These are phyloP conservation scores for Cladosporium sphaerospermum DNA, from an alignment of 2,329 filamentous ascomycete species.

Conservation along the genomic window DNA sequence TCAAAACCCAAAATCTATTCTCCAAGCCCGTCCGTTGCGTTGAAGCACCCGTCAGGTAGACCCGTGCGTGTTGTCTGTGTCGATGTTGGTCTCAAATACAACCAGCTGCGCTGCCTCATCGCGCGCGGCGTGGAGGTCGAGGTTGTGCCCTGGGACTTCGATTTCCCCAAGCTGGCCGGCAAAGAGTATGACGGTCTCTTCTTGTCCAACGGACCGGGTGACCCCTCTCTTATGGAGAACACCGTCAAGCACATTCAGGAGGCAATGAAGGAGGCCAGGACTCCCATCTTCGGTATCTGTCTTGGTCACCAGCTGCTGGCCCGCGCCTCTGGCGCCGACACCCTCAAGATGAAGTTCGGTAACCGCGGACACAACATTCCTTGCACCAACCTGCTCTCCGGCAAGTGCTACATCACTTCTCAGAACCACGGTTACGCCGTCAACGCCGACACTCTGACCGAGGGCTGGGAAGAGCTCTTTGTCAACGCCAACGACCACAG, in stretches of 20 bases:
- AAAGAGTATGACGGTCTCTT: constrained; percentile 94
- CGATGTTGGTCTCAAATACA: constrained; percentile 97
- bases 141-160: constrained; percentile 93
- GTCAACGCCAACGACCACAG: constrained; percentile 97
- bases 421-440: constrained; percentile 98
- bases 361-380: constrained; percentile 98
- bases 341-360: constrained; percentile 97
- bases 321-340: constrained; percentile 76
- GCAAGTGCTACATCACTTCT: constrained; percentile 96
- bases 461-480: constrained; percentile 87
- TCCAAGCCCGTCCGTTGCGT: constrained; percentile 61
- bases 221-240: constrained; percentile 75
- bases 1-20: constrained; percentile 79
- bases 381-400: constrained; percentile 90
- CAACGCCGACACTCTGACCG: constrained; percentile 66
- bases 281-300: constrained; percentile 93
- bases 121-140: constrained; percentile 87
- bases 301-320: constrained; percentile 90
- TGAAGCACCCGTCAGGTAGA: constrained; percentile 84
- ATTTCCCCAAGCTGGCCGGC: constrained; percentile 69
- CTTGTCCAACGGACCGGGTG: constrained; percentile 94
- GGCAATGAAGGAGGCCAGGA: constrained; percentile 70
- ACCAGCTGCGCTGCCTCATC: constrained; percentile 90
- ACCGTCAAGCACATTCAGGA: constrained; percentile 75
- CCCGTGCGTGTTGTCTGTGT: constrained; percentile 82